A percentile compares a stretch with the other conserved stretches of the same genome.
Conservation (phyloP, 2,329 filamentous ascomycete genomes). For the Epichloe bromicola region DNA sequence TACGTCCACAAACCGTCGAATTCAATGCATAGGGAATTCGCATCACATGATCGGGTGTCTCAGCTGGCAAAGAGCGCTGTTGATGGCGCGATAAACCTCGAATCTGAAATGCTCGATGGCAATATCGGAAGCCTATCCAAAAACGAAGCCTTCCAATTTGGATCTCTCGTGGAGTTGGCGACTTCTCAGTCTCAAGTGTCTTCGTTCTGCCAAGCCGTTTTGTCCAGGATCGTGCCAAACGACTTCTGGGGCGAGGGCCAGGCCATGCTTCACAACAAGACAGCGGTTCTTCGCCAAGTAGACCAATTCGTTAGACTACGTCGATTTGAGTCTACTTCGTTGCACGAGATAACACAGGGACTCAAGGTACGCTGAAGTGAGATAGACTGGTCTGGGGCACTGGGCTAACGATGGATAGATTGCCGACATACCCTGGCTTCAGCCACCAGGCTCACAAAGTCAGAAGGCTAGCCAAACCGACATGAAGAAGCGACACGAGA, state of each 20-base stretch:
- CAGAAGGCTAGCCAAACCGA: constrained; percentile 58
- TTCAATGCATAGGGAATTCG: background rate
- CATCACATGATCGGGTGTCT: background rate
- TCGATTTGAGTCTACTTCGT: constrained; percentile 65
- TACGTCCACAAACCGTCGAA: background rate
- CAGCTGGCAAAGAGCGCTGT: background rate
- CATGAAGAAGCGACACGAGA: constrained; percentile 58
- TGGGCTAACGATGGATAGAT: constrained; percentile 34
- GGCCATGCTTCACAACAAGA: constrained; percentile 44
- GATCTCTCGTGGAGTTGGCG: constrained; percentile 51
- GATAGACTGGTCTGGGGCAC: background rate
- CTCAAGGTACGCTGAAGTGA: constrained; percentile 47
- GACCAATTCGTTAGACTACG: constrained; percentile 66
- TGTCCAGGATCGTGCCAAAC: constrained; percentile 59
- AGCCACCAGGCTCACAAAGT: constrained; percentile 32
- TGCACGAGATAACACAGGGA: constrained; percentile 66
- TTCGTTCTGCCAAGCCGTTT: constrained; percentile 69
- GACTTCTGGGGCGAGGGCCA: constrained; percentile 58
- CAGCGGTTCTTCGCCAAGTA: constrained; percentile 50
- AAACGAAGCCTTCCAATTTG: constrained; percentile 4
- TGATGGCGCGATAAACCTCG: background rate
- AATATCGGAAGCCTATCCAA: background rate
- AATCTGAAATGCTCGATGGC: background rate
- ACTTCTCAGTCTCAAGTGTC: constrained; percentile 59
- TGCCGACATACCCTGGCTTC: constrained; percentile 59